A percentile compares a stretch with the other conserved stretches of the same genome.
Conservation (phyloP, 2,329 filamentous ascomycete genomes). For the Penicillium brevicompactum region DNA sequence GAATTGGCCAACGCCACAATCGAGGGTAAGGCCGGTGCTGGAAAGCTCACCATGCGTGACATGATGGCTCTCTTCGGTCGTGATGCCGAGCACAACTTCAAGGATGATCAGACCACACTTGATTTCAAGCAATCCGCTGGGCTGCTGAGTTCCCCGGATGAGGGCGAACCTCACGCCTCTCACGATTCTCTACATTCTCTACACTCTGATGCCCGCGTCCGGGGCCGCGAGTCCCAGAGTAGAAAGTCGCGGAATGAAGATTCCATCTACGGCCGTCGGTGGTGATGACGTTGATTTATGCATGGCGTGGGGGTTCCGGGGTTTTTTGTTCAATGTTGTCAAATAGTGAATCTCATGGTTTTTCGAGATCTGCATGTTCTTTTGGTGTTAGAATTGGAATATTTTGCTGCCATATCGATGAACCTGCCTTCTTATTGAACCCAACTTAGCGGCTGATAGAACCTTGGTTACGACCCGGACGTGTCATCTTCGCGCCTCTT, state of each 20-base stretch:
- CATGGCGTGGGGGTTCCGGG: neutral
- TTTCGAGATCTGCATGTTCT: neutral
- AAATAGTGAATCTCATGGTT: neutral
- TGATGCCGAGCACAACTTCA: slow-evolving; percentile 58
- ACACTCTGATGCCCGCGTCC: slow-evolving; percentile 19
- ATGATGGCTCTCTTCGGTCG: slow-evolving; percentile 87
- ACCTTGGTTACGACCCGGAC: neutral
- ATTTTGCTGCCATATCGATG: neutral
- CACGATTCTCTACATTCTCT: slow-evolving; percentile 8
- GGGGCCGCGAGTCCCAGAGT: slow-evolving; percentile 16
- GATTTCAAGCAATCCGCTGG: slow-evolving; percentile 37
- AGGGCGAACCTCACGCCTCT: slow-evolving; percentile 11
- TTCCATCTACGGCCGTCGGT: slow-evolving; percentile 47
- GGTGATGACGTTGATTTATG: slow-evolving; percentile 26
- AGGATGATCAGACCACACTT: slow-evolving; percentile 44
- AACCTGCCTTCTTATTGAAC: no score
- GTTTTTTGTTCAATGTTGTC: neutral
- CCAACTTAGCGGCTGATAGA: neutral
- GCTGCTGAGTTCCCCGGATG: slow-evolving; percentile 31
- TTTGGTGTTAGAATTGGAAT: neutral
- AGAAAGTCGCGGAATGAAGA: slow-evolving; percentile 37
- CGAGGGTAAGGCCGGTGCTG: slow-evolving; percentile 72
- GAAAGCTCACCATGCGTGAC: slow-evolving; percentile 89
- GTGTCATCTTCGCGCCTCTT: neutral
- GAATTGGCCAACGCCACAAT: slow-evolving; percentile 89